A percentile compares a stretch with the other conserved stretches of the same genome.
phyloP scores from a whole-genome alignment of 495 filamentous ascomycete genomes.

The Trichoderma parareesei region DNA sequence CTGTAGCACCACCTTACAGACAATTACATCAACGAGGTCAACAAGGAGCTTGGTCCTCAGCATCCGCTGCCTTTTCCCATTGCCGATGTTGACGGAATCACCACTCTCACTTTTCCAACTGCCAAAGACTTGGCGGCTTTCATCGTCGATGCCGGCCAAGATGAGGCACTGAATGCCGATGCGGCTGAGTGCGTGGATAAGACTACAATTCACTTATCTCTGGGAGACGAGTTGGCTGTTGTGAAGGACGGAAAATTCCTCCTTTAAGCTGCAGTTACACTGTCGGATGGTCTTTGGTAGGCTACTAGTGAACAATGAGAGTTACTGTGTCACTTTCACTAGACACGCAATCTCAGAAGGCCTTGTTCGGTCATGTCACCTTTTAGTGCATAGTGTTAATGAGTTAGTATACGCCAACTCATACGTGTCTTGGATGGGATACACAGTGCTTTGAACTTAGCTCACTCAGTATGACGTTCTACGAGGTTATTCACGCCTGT shows the following conservation, averaged over 20 bases:
- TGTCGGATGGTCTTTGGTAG: neutral
- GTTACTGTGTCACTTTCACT: too few relatives aligned
- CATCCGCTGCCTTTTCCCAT: neutral
- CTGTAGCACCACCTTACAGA: neutral
- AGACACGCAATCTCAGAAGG: too few relatives aligned
- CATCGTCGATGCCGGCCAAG: neutral
- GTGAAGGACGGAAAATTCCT: neutral
- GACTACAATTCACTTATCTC: neutral
- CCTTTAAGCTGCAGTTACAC: neutral
- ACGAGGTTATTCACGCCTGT: too few relatives aligned
- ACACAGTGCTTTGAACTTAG: too few relatives aligned
- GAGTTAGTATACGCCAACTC: too few relatives aligned
- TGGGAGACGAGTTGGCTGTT: neutral
- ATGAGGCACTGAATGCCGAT: neutral
- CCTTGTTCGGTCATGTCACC: too few relatives aligned
- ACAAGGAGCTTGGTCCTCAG: neutral
- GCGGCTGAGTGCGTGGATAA: neutral
- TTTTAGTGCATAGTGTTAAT: too few relatives aligned
- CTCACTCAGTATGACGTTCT: too few relatives aligned
- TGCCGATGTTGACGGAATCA: neutral
- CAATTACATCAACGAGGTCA: neutral
- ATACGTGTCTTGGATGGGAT: too few relatives aligned
- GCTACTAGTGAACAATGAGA: too few relatives aligned
- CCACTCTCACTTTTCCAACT: neutral
- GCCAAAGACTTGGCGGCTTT: neutral